A percentile compares a stretch with the other conserved stretches of the same genome.
These are phyloP conservation scores for Spizellomyces sp. DNA, from an alignment of 192 early-diverging fungal genomes.

Conservation along the genomic window DNA sequence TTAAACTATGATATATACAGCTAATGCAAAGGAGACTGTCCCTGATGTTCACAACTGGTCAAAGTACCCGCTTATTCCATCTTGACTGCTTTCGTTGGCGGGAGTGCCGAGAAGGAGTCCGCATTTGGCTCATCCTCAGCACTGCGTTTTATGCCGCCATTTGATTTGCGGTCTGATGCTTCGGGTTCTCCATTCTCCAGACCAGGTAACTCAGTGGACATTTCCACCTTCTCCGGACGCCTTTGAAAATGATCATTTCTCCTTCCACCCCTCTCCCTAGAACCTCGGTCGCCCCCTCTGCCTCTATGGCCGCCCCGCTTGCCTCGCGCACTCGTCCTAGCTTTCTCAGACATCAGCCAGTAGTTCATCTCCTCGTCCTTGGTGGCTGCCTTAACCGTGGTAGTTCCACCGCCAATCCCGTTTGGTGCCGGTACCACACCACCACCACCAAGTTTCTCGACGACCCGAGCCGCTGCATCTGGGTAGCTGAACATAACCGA, in stretches of 20 bases:
- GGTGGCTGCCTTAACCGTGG: neutral
- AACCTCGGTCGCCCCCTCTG: neutral
- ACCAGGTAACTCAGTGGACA: too few relatives aligned
- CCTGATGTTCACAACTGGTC: too few relatives aligned
- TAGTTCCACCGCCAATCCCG: conserved; percentile 2
- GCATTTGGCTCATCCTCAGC: too few relatives aligned
- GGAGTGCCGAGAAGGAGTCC: too few relatives aligned
- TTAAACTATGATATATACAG: too few relatives aligned
- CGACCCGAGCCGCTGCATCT: neutral
- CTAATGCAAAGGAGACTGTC: too few relatives aligned
- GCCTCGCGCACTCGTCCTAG: neutral
- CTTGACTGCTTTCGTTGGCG: too few relatives aligned
- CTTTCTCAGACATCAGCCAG: neutral
- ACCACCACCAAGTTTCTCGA: neutral
- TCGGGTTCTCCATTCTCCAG: too few relatives aligned
- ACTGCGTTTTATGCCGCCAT: too few relatives aligned
- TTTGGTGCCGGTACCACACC: neutral
- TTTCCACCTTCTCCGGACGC: too few relatives aligned
- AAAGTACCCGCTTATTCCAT: too few relatives aligned
- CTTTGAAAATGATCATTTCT: neutral
- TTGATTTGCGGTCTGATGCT: too few relatives aligned
- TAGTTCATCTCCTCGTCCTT: conserved; percentile 3
- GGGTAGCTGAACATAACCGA: conserved; percentile 9
- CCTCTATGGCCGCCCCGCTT: conserved; percentile 4
- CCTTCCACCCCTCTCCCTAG: conserved; percentile 3